Evolutionary conservation across 2,329 filamentous ascomycete genomes (phyloP).

Genomic region (Chrysoporthe austroafricana): DNA sequence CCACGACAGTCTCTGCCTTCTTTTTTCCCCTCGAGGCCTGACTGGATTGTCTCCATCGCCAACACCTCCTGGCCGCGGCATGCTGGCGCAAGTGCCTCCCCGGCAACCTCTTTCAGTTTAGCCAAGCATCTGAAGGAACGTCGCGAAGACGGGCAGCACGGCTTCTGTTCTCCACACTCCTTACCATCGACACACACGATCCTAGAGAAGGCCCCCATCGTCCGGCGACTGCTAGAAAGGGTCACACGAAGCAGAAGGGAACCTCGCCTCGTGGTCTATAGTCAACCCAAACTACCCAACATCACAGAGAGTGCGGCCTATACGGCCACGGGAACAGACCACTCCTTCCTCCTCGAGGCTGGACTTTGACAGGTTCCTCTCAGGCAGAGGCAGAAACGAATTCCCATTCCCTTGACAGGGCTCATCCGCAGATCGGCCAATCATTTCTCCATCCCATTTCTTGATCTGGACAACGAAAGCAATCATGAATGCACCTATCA

Average conservation of each 20-base stretch:
- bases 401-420: neutral
- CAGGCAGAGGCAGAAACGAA: neutral
- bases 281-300: no score
- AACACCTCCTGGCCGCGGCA: neutral
- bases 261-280: neutral
- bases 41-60: neutral
- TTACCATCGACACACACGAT: neutral
- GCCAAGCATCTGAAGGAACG: neutral
- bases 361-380: neutral
- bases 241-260: neutral
- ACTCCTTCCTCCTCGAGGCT: neutral
- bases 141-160: neutral
- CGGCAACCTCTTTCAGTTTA: neutral
- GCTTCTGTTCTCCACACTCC: neutral
- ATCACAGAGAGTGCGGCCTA: neutral
- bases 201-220: neutral
- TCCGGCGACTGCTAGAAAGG: neutral
- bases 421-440: neutral
- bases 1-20: conserved; percentile 3
- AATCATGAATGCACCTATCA: conserved; percentile 16
- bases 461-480: neutral
- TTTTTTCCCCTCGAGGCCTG: neutral
- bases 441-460: neutral
- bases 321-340: neutral
- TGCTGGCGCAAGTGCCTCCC: conserved; percentile 5